phyloP scores from a whole-genome alignment of 2,329 filamentous ascomycete species.

The Ramichloridium luteum region DNA sequence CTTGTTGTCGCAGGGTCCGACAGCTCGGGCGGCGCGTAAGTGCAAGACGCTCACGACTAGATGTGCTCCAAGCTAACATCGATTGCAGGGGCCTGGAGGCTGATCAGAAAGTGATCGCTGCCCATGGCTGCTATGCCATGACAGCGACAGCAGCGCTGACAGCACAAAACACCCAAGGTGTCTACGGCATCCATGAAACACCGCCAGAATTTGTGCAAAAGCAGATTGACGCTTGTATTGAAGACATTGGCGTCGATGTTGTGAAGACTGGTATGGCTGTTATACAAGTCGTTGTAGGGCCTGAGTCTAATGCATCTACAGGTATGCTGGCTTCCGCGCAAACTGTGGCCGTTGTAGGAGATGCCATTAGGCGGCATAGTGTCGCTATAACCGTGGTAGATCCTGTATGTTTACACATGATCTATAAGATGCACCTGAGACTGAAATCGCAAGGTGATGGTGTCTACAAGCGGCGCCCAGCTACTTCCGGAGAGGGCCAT shows the following conservation, averaged over 20 bases:
- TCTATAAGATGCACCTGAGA: too few relatives aligned
- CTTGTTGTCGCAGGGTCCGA: conserved; percentile 81
- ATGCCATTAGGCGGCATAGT: conserved; percentile 46
- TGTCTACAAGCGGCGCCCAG: conserved; percentile 65
- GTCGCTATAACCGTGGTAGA: conserved; percentile 56
- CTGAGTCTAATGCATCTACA: conserved; percentile 27
- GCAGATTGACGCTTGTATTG: conserved; percentile 74
- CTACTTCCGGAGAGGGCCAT: conserved; percentile 57
- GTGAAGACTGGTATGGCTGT: conserved; percentile 67
- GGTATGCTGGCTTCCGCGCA: conserved; percentile 71
- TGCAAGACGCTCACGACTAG: conserved; percentile 12
- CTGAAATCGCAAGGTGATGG: conserved; percentile 61
- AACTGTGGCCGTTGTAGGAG: conserved; percentile 56
- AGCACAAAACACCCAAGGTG: conserved; percentile 85
- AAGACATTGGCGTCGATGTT: conserved; percentile 77
- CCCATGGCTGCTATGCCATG: conserved; percentile 90
- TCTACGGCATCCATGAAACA: conserved; percentile 66
- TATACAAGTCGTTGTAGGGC: neutral
- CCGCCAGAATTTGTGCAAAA: conserved; percentile 68
- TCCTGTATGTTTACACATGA: conserved; percentile 43
- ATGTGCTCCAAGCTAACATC: conserved; percentile 7
- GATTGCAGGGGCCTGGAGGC: conserved; percentile 70
- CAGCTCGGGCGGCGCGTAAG: conserved; percentile 79
- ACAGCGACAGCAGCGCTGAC: conserved; percentile 90
- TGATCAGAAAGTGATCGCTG: conserved; percentile 86